Conservation (phyloP, 2,329 filamentous ascomycete species). For the Sporothrix dimorphospora region DNA sequence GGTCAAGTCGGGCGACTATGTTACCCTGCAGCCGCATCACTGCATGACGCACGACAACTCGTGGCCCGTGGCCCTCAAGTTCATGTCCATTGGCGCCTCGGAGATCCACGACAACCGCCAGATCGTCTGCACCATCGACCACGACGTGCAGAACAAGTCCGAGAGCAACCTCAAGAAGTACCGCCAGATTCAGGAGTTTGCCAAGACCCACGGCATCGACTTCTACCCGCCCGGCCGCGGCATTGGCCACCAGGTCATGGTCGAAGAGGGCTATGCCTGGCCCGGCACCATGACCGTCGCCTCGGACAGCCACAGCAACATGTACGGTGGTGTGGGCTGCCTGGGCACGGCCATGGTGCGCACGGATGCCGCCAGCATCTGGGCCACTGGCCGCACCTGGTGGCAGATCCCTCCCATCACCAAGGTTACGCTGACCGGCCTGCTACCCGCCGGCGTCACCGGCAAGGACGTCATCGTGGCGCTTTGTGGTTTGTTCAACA, state of each 20-base stretch:
- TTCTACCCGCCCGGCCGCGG: conserved; percentile 61
- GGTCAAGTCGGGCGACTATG: conserved; percentile 81
- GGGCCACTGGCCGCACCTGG: conserved; percentile 82
- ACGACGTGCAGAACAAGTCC: conserved; percentile 84
- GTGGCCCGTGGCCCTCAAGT: conserved; percentile 62
- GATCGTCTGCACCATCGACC: conserved; percentile 82
- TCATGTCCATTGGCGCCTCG: conserved; percentile 79
- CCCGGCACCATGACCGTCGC: conserved; percentile 83
- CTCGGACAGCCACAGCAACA: conserved; percentile 76
- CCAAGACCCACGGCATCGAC: conserved; percentile 72
- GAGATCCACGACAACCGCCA: conserved; percentile 72
- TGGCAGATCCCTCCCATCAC: conserved; percentile 82
- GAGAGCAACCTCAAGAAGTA: conserved; percentile 85
- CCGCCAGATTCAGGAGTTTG: conserved; percentile 78
- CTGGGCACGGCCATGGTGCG: conserved; percentile 82
- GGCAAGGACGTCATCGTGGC: conserved; percentile 95
- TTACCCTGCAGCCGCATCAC: conserved; percentile 70
- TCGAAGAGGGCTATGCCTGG: conserved; percentile 82
- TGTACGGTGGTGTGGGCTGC: conserved; percentile 79
- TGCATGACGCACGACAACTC: conserved; percentile 80
- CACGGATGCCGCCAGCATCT: conserved; percentile 85
- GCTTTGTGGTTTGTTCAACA: conserved; percentile 82
- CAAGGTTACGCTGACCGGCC: conserved; percentile 75
- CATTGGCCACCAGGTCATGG: conserved; percentile 83
- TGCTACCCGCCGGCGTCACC: conserved; percentile 76